Evolutionary conservation across 768 basidiomycete species (phyloP).

Genomic region (Dioszegia crocea): DNA sequence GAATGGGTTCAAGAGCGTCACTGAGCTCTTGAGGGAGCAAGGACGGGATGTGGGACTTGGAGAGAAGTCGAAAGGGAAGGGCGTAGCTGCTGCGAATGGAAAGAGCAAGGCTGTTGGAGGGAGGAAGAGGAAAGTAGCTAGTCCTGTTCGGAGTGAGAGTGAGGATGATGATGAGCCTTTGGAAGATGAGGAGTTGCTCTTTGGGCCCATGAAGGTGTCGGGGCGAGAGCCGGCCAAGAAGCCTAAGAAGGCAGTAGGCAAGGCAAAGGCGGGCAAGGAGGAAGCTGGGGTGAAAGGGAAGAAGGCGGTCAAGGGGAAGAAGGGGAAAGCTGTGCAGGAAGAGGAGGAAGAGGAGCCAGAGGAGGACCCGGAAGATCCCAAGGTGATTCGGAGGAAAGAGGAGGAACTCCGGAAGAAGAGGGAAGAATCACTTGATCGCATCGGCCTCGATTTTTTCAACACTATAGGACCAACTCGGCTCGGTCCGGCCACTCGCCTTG

Average conservation of each 20-base stretch:
- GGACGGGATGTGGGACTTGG: conserved; percentile 5
- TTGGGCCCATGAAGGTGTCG: not conserved
- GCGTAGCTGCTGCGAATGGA: no score
- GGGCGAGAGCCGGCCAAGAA: not conserved
- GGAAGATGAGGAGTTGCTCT: conserved; percentile 14
- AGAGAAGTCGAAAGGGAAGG: no score
- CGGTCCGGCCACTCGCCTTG: conserved; percentile 2
- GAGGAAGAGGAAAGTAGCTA: conserved; percentile 1
- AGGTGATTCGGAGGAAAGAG: conserved; percentile 2
- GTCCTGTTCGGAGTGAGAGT: conserved; percentile 7
- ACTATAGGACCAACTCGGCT: conserved; percentile 16
- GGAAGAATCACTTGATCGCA: conserved; percentile 10
- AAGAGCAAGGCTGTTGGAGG: not conserved
- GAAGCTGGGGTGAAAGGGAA: conserved; percentile 12
- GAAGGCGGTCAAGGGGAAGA: conserved; percentile 16
- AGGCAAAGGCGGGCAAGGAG: not conserved
- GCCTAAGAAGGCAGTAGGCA: conserved; percentile 5
- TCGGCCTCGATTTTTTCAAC: conserved; percentile 35
- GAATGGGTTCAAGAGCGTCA: conserved; percentile 44
- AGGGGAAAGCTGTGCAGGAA: conserved; percentile 16
- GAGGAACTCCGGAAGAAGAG: conserved; percentile 1
- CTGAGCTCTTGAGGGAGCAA: conserved; percentile 23
- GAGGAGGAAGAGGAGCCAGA: conserved; percentile 6
- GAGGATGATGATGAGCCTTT: conserved; percentile 16
- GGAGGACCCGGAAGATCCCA: conserved; percentile 1